A percentile compares a stretch with the other conserved stretches of the same genome.
phyloP scores from a whole-genome alignment of 2,329 filamentous ascomycete species.

The Penicillium crustosum region DNA sequence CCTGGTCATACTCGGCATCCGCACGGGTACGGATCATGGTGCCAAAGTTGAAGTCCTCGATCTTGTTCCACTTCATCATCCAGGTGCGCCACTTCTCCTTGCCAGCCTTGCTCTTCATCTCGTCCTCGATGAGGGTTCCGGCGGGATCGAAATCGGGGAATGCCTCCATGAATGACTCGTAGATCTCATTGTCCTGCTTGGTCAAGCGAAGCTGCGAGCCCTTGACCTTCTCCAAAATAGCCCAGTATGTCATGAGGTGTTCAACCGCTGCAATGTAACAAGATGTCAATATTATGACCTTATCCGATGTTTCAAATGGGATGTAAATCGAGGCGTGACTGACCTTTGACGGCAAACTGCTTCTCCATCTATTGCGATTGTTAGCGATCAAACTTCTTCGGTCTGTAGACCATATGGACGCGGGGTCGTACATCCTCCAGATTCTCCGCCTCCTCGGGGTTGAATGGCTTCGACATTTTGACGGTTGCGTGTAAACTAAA shows the following conservation, averaged over 20 bases:
- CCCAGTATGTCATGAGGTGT: constrained; percentile 97
- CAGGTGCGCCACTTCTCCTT: constrained; percentile 96
- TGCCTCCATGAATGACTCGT: constrained; percentile 78
- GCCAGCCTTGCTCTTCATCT: constrained; percentile 95
- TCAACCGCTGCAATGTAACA: constrained; percentile 63
- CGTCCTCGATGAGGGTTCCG: constrained; percentile 78
- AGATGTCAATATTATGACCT: constrained; percentile 11
- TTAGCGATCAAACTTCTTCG: constrained; percentile 24
- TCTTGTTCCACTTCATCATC: constrained; percentile 86
- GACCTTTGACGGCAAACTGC: constrained; percentile 96
- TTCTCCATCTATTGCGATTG: constrained; percentile 76
- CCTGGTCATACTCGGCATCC: constrained; percentile 79
- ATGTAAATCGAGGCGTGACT: constrained; percentile 7
- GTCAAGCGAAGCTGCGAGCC: constrained; percentile 89
- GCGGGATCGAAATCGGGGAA: constrained; percentile 92
- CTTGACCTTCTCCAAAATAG: constrained; percentile 84
- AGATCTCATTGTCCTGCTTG: constrained; percentile 92
- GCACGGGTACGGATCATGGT: constrained; percentile 82
- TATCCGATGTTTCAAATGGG: neutral
- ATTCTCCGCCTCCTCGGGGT: constrained; percentile 66
- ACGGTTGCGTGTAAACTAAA: constrained; percentile 5
- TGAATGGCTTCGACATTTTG: constrained; percentile 47
- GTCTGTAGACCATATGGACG: neutral
- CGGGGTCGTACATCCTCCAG: constrained; percentile 60
- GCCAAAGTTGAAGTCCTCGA: constrained; percentile 98